A percentile compares a stretch with the other conserved stretches of the same genome.
Conservation (phyloP, 331 rosid genomes). For the Phaseolus coccineus region DNA sequence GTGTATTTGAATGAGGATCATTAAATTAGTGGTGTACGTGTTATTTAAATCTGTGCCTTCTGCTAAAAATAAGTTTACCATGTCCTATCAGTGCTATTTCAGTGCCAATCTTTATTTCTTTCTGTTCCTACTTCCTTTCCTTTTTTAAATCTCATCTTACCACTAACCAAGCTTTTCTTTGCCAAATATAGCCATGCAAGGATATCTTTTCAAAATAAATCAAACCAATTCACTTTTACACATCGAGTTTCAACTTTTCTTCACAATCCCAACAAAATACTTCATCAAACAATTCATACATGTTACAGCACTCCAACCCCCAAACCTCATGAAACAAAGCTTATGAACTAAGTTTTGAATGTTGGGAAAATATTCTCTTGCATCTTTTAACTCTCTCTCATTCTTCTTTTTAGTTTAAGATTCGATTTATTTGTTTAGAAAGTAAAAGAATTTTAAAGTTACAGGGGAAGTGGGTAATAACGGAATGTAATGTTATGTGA, state of each 20-base stretch:
- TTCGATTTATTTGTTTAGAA: too few relatives aligned
- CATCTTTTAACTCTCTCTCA: too few relatives aligned
- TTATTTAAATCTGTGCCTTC: constrained; percentile 34
- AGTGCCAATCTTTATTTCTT: constrained; percentile 62
- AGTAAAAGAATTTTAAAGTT: too few relatives aligned
- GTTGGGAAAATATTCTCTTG: too few relatives aligned
- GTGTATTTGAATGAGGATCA: constrained; percentile 40
- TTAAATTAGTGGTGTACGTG: constrained; percentile 41
- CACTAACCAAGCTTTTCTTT: constrained; percentile 25
- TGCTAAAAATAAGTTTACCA: constrained; percentile 32
- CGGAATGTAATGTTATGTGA: not conserved
- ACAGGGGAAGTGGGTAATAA: too few relatives aligned
- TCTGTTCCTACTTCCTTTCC: constrained; percentile 59
- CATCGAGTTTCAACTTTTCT: not conserved
- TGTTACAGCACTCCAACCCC: too few relatives aligned
- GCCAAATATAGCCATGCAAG: constrained; percentile 13
- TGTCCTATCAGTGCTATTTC: constrained; percentile 50
- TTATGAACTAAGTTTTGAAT: too few relatives aligned
- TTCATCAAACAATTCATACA: not conserved
- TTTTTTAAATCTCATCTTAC: constrained; percentile 33
- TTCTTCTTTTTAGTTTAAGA: too few relatives aligned
- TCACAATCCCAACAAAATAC: not conserved
- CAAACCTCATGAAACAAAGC: too few relatives aligned
- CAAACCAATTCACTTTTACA: not conserved
- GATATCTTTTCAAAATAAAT: not conserved